phyloP scores from a whole-genome alignment of 1,284 basidiomycete genomes.

The Tausonia pullulans region DNA sequence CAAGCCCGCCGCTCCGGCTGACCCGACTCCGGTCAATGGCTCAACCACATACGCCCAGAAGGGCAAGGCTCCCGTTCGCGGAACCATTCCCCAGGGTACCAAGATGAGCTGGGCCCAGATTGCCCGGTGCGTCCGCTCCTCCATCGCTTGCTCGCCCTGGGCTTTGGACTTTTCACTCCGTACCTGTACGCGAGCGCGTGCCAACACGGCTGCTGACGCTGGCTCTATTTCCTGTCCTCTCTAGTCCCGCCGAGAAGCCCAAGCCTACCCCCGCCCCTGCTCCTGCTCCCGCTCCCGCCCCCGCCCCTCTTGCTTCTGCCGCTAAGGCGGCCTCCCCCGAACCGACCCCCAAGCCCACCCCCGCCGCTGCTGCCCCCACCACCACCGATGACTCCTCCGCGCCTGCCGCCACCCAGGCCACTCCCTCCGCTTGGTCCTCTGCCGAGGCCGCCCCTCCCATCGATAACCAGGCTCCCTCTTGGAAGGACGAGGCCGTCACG shows the following conservation, averaged over 20 bases:
- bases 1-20: slow-evolving; percentile 12
- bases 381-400: slow-evolving; percentile 20
- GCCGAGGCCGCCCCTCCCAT: neutral
- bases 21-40: too few species aligned
- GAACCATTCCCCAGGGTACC: slow-evolving; percentile 20
- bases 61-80: slow-evolving; percentile 22
- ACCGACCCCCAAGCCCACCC: slow-evolving; percentile 44
- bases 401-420: slow-evolving; percentile 20
- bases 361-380: slow-evolving; percentile 22
- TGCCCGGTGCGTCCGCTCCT: slow-evolving; percentile 30
- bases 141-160: too few species aligned
- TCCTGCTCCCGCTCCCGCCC: slow-evolving; percentile 4
- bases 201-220: neutral
- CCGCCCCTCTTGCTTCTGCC: slow-evolving; percentile 46
- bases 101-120: slow-evolving; percentile 39
- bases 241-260: slow-evolving; percentile 33
- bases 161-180: too few species aligned
- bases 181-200: too few species aligned
- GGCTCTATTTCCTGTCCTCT: neutral
- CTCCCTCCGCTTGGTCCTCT: too few species aligned
- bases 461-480: slow-evolving; percentile 6
- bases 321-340: slow-evolving; percentile 59
- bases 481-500: slow-evolving; percentile 13
- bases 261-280: slow-evolving; percentile 24
- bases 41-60: slow-evolving; percentile 6